phyloP scores from a whole-genome alignment of 495 filamentous ascomycete genomes.

The Parmelia sp. region DNA sequence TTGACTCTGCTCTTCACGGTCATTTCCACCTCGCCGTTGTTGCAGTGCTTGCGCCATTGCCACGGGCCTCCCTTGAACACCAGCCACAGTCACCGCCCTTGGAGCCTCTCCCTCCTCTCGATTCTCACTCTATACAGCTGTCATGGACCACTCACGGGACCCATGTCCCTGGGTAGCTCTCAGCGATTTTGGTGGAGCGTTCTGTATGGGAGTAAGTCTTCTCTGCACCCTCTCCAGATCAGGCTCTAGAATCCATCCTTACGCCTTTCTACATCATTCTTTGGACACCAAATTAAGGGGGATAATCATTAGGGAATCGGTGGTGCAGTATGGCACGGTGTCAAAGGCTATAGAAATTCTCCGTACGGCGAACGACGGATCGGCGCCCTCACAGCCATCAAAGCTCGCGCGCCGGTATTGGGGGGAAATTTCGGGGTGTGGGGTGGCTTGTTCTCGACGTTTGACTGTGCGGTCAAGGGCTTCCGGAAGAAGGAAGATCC shows the following conservation, averaged over 20 bases:
- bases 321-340: conserved; percentile 93
- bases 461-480: conserved; percentile 96
- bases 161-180: conserved; percentile 95
- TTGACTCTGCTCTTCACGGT: no score
- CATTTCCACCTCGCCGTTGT: neutral
- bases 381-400: conserved; percentile 94
- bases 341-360: conserved; percentile 90
- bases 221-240: conserved; percentile 16
- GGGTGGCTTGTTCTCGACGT: conserved; percentile 91
- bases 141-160: conserved; percentile 91
- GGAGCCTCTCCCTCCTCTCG: neutral
- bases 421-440: conserved; percentile 97
- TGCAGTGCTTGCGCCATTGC: neutral
- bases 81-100: neutral
- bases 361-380: conserved; percentile 90
- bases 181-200: conserved; percentile 95
- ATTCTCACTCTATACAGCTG: conserved; percentile 2
- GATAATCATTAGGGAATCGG: conserved; percentile 62
- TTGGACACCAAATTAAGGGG: neutral
- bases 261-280: neutral
- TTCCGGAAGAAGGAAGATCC: conserved; percentile 95
- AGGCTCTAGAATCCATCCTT: neutral
- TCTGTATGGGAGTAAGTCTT: conserved; percentile 84
- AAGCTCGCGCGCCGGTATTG: conserved; percentile 89
- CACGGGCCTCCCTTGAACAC: neutral